A percentile compares a stretch with the other conserved stretches of the same genome.
phyloP scores from a whole-genome alignment of 169 alveolate species.

The Cryptosporidium felis region DNA sequence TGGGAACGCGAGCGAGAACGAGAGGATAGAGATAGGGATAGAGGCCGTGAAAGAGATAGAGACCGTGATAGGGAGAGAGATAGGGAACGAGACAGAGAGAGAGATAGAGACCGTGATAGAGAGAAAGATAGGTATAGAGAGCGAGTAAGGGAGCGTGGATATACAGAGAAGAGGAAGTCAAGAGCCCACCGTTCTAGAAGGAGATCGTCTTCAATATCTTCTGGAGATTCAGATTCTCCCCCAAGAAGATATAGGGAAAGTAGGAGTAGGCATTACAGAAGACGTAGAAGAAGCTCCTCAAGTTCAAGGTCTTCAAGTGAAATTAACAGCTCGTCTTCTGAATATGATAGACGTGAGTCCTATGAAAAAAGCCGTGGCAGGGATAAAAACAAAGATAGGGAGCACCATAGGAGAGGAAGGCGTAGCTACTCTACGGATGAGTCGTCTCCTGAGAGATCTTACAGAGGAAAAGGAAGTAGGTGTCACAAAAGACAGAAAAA shows the following conservation, averaged over 20 bases:
- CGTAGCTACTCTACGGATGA: conserved; percentile 35
- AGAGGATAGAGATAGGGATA: conserved; percentile 19
- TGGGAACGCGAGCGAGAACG: conserved; percentile 43
- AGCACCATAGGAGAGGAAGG: conserved; percentile 20
- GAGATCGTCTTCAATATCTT: conserved; percentile 56
- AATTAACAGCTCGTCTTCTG: background rate
- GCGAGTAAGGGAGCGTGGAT: conserved; percentile 33
- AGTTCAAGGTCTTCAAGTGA: conserved; percentile 46
- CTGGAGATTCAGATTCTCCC: conserved; percentile 39
- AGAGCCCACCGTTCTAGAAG: conserved; percentile 37
- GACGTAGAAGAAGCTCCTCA: conserved; percentile 6
- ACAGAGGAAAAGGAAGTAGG: conserved; percentile 1
- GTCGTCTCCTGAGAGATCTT: conserved; percentile 47
- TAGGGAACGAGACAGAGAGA: conserved; percentile 8
- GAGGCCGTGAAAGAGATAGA: conserved; percentile 41
- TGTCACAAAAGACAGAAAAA: conserved; percentile 11
- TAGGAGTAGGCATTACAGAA: conserved; percentile 6
- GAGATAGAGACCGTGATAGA: conserved; percentile 57
- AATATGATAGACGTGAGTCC: conserved; percentile 18
- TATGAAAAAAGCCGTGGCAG: conserved; percentile 25
- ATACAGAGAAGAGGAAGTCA: background rate
- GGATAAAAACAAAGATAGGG: conserved; percentile 36
- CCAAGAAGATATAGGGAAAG: conserved; percentile 30
- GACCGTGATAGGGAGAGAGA: conserved; percentile 43
- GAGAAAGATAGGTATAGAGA: conserved; percentile 57